phyloP scores from a whole-genome alignment of 768 basidiomycete species.

The Gymnopilus dilepis region DNA sequence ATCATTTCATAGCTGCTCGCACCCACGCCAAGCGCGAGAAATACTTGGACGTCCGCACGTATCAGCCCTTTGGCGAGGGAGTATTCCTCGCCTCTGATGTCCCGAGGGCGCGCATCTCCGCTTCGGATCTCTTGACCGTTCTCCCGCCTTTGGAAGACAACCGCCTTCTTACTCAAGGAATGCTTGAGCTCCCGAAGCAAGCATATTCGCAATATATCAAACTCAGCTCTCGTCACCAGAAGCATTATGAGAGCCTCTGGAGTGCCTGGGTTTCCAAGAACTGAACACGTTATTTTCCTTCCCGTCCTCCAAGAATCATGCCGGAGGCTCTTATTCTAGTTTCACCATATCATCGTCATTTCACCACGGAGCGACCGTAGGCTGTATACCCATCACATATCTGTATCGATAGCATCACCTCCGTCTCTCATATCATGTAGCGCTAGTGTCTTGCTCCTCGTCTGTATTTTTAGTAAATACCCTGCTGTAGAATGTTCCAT shows the following conservation, averaged over 20 bases:
- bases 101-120: conserved; percentile 65
- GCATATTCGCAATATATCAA: conserved; percentile 64
- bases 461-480: conserved; percentile 12
- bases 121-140: conserved; percentile 62
- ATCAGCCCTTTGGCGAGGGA: conserved; percentile 65
- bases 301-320: not conserved
- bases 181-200: conserved; percentile 67
- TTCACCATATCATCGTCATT: not conserved
- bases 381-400: conserved; percentile 5
- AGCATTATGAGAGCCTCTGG: conserved; percentile 66
- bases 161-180: conserved; percentile 44
- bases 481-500: not conserved
- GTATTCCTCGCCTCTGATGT: conserved; percentile 66
- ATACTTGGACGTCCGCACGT: conserved; percentile 71
- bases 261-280: conserved; percentile 45
- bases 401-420: conserved; percentile 24
- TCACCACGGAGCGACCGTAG: not conserved
- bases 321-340: not conserved
- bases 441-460: conserved; percentile 19
- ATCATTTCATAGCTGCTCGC: conserved; percentile 50
- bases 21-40: conserved; percentile 59
- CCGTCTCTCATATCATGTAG: conserved; percentile 17
- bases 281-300: conserved; percentile 12
- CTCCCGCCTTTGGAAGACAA: conserved; percentile 49
- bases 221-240: conserved; percentile 55